These are phyloP conservation scores for Pseudonitzschia delicatissima DNA, from an alignment of 108 stramenopile genomes.

Conservation along the genomic window DNA sequence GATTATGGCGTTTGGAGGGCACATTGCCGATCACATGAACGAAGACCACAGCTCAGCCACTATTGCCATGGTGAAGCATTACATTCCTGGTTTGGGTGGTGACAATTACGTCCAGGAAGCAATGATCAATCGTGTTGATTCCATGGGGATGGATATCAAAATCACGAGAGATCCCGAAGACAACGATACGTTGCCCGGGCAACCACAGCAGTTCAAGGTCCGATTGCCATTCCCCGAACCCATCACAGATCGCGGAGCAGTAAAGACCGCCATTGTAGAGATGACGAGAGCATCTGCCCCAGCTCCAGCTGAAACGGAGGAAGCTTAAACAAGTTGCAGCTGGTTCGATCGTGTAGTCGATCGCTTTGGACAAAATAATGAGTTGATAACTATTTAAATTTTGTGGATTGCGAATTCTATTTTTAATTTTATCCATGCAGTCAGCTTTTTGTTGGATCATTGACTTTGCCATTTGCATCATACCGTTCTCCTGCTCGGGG, in stretches of 20 bases:
- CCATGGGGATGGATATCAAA: slow-evolving; percentile 91
- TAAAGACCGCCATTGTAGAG: slow-evolving; percentile 79
- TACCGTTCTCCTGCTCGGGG: slow-evolving; percentile 50
- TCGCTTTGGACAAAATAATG: too few species aligned
- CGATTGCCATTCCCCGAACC: slow-evolving; percentile 74
- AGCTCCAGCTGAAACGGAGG: slow-evolving; percentile 15
- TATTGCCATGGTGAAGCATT: slow-evolving; percentile 84
- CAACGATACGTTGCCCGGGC: slow-evolving; percentile 45
- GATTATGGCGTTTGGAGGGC: slow-evolving; percentile 67
- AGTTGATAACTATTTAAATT: too few species aligned
- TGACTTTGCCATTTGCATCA: slow-evolving; percentile 25
- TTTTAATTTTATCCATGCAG: too few species aligned
- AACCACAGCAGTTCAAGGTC: slow-evolving; percentile 77
- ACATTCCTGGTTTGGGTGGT: slow-evolving; percentile 67
- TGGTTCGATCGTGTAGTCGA: too few species aligned
- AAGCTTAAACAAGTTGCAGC: too few species aligned
- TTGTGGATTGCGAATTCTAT: too few species aligned
- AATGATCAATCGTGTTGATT: slow-evolving; percentile 86
- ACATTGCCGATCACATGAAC: slow-evolving; percentile 93
- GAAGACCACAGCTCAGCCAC: slow-evolving; percentile 87
- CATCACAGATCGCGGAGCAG: slow-evolving; percentile 65
- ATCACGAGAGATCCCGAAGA: slow-evolving; percentile 69
- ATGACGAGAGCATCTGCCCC: slow-evolving; percentile 64
- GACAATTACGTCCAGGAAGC: slow-evolving; percentile 61
- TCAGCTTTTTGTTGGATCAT: too few species aligned